Evolutionary conservation across 441 rosid genomes (phyloP).

Genomic region (Melastoma candidum): DNA sequence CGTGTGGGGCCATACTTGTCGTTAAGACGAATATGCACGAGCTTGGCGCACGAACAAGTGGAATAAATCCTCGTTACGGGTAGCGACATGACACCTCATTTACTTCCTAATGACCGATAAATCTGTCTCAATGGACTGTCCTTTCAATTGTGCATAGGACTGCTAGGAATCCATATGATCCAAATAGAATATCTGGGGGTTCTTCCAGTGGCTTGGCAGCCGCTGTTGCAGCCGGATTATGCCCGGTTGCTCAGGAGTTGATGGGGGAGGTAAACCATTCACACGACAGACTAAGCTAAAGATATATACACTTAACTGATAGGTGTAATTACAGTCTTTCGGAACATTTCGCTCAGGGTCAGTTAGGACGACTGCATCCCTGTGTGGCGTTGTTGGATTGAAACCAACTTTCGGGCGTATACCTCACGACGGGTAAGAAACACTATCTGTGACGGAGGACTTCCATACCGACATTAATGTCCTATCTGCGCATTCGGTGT

Average conservation of each 20-base stretch:
- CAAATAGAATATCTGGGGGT: conserved; percentile 45
- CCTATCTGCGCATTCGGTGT: too few relatives aligned
- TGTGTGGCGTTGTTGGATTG: conserved; percentile 67
- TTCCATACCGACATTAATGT: background rate
- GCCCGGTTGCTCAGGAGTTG: conserved; percentile 76
- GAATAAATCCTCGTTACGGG: conserved; percentile 80
- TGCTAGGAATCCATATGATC: conserved; percentile 50
- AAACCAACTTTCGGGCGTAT: conserved; percentile 62
- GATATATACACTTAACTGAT: background rate
- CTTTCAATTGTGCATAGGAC: conserved; percentile 19
- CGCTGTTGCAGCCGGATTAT: conserved; percentile 59
- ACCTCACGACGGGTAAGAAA: conserved; percentile 45
- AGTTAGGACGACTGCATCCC: conserved; percentile 72
- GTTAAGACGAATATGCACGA: conserved; percentile 85
- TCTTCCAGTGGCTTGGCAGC: conserved; percentile 84
- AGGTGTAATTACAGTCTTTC: background rate
- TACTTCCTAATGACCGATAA: too few relatives aligned
- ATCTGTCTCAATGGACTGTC: too few relatives aligned
- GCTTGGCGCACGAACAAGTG: conserved; percentile 74
- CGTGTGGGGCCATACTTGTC: conserved; percentile 57
- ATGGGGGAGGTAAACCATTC: conserved; percentile 53
- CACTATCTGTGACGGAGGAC: background rate
- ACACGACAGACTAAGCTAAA: background rate
- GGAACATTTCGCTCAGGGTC: conserved; percentile 32
- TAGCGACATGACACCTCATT: conserved; percentile 4